Conservation (phyloP, 495 filamentous ascomycete genomes). For the Aspergillus cavernicola region DNA sequence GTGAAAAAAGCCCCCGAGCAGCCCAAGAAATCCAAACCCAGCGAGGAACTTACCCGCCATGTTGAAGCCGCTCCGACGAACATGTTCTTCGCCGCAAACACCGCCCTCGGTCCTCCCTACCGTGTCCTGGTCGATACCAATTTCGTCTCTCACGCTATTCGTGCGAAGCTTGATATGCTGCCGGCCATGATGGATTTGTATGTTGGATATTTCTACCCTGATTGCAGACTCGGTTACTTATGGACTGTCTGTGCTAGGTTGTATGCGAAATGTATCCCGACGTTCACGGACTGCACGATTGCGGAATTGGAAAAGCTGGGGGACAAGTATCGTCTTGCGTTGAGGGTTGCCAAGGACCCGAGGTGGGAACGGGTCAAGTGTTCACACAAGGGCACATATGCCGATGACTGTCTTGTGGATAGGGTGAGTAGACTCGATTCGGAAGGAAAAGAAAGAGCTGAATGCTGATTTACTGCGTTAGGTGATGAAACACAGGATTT, state of each 20-base stretch:
- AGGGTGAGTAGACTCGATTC: slow-evolving; percentile 46
- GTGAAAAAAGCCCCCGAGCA: slow-evolving; percentile 40
- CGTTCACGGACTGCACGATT: slow-evolving; percentile 49
- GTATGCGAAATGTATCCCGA: slow-evolving; percentile 51
- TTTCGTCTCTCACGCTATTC: slow-evolving; percentile 88
- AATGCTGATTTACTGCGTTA: slow-evolving; percentile 3
- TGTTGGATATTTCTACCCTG: slow-evolving; percentile 46
- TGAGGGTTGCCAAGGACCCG: slow-evolving; percentile 90
- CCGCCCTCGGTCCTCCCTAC: slow-evolving; percentile 86
- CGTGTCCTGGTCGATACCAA: slow-evolving; percentile 81
- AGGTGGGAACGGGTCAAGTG: slow-evolving; percentile 80
- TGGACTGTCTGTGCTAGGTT: slow-evolving; percentile 52
- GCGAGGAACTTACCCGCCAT: slow-evolving; percentile 30
- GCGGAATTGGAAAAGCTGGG: slow-evolving; percentile 92
- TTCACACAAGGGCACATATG: slow-evolving; percentile 86
- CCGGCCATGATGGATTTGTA: slow-evolving; percentile 79
- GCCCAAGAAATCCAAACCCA: slow-evolving; percentile 48
- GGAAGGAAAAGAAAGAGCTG: not conserved
- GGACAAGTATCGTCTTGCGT: slow-evolving; percentile 79
- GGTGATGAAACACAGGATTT: slow-evolving; percentile 66
- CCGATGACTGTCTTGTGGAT: slow-evolving; percentile 95
- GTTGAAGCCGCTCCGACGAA: slow-evolving; percentile 74
- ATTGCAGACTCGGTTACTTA: too few species aligned
- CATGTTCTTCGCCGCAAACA: slow-evolving; percentile 95
- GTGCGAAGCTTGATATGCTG: slow-evolving; percentile 82